These are phyloP conservation scores for Nematocida ausubeli DNA, from an alignment of 371 early-diverging fungal genomes.

Conservation along the genomic window DNA sequence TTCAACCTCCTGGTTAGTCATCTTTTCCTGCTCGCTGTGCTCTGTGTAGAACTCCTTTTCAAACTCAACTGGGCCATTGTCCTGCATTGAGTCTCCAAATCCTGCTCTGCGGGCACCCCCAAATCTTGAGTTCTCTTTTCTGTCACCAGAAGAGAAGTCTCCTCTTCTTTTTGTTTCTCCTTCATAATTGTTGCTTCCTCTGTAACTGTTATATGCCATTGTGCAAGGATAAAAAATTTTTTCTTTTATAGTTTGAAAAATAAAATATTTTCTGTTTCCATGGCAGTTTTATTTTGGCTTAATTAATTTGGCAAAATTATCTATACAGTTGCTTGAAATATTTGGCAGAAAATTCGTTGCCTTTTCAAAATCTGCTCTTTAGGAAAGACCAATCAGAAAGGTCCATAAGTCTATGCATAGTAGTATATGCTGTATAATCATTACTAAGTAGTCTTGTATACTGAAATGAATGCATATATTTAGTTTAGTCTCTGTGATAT, in stretches of 20 bases:
- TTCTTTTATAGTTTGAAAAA: slow-evolving; percentile 1
- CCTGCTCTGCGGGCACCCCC: slow-evolving; percentile 4
- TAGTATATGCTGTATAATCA: no score
- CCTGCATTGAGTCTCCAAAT: slow-evolving; percentile 51
- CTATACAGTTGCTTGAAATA: no score
- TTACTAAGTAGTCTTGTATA: no score
- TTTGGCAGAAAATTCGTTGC: no score
- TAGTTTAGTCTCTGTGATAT: no score
- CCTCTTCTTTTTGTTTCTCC: slow-evolving; percentile 39
- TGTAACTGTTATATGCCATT: slow-evolving; percentile 50
- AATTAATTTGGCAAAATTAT: no score
- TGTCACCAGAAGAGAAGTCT: slow-evolving; percentile 41
- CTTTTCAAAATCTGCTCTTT: no score
- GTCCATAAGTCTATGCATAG: no score
- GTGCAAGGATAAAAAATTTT: slow-evolving; percentile 16
- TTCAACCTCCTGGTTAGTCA: slow-evolving; percentile 68
- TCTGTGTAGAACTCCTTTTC: slow-evolving; percentile 73
- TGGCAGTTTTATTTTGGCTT: no score
- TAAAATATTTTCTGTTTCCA: neutral
- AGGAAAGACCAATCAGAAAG: no score
- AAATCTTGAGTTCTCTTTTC: slow-evolving; percentile 51
- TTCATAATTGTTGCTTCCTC: slow-evolving; percentile 34
- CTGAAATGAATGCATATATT: no score
- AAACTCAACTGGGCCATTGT: slow-evolving; percentile 70
- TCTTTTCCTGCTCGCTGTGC: slow-evolving; percentile 65